Percentiles rank a stretch among this genome's conserved stretches.
Evolutionary conservation across 768 basidiomycete genomes (phyloP).

Genomic region (Amanita subjunquillea): DNA sequence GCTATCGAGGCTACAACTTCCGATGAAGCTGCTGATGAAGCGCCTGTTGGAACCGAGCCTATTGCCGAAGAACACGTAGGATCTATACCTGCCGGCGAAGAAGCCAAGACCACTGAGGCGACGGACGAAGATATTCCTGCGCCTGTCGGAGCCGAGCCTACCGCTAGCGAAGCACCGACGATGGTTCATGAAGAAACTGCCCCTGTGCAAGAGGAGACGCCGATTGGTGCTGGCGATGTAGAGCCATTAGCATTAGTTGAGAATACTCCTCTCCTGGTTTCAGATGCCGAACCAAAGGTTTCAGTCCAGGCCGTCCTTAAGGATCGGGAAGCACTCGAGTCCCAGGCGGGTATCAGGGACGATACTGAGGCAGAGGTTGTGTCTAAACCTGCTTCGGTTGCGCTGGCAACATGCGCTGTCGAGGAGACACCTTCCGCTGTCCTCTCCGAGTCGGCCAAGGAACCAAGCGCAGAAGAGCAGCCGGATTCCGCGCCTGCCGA

Average conservation of each 20-base stretch:
- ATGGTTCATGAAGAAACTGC: neutral
- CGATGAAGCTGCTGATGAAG: neutral
- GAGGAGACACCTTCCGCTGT: neutral
- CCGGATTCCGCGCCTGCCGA: neutral
- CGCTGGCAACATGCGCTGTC: neutral
- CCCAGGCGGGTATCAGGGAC: slow-evolving; percentile 1
- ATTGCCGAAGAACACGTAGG: neutral
- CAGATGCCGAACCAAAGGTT: neutral
- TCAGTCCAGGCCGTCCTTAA: neutral
- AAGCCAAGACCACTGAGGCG: neutral
- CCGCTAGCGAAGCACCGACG: neutral
- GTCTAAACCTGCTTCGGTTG: neutral
- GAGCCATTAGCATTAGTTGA: slow-evolving; percentile 1
- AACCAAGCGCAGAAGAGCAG: neutral
- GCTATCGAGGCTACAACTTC: no score
- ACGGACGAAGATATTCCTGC: neutral
- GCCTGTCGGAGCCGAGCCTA: neutral
- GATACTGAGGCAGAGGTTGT: slow-evolving; percentile 1
- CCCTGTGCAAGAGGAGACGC: neutral
- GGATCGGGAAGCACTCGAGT: neutral
- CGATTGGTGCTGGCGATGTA: neutral
- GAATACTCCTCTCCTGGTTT: neutral
- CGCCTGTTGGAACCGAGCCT: neutral
- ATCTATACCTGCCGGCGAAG: neutral
- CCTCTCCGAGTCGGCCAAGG: neutral